Evolutionary conservation across 1,284 basidiomycete species (phyloP), one percentile per base, ranked within the genome.

Genomic region (Pseudozyma flocculosa): DNA sequence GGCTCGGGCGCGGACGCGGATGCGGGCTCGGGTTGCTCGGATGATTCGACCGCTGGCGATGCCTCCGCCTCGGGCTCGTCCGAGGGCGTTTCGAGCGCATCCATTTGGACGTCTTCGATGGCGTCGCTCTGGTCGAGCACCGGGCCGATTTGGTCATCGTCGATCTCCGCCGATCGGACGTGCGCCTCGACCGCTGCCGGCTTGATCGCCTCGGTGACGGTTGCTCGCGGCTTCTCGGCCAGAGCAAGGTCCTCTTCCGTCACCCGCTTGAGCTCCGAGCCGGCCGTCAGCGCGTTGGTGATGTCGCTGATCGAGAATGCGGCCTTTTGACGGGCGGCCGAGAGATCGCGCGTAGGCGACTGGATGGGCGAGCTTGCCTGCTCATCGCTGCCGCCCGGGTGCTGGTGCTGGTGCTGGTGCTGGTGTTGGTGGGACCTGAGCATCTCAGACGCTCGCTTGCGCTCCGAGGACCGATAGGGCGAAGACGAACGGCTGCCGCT

Each of bases 341-440:
- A 54, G 17, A 66, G 43, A 21, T 66, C 58, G 29, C 63, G 54
- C 11, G 63, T 61, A 9, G 63, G 63, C 18, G 63, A 66, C 21
- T 55, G 50, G 36, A 66, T 54, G 45, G 63, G 63, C 19, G 63
- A 66, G 55, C 63, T 66, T 22, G 63, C 52, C 9, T 55, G 59
- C 40, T 65, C 62, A 30, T 66, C 58, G 37, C 54, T 50, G 1
- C 36, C 42, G 39, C 30, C 32, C 41, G 30, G 43, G 57, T 49
- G 24, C 11, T 2, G 4, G 18, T 30, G 23, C 26, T 43, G 41
- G 3, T 7, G 39, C 11, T 40, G 7, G 8, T 4, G n/a, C n/a
- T n/a, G n/a, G n/a, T n/a, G n/a, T n/a, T n/a, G n/a, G n/a, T n/a
- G n/a, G n/a, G n/a, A n/a, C n/a, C n/a, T n/a, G n/a, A n/a, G n/a